These are phyloP conservation scores for Trichoderma brevicompactum DNA, from an alignment of 2,329 filamentous ascomycete species.

Conservation along the genomic window DNA sequence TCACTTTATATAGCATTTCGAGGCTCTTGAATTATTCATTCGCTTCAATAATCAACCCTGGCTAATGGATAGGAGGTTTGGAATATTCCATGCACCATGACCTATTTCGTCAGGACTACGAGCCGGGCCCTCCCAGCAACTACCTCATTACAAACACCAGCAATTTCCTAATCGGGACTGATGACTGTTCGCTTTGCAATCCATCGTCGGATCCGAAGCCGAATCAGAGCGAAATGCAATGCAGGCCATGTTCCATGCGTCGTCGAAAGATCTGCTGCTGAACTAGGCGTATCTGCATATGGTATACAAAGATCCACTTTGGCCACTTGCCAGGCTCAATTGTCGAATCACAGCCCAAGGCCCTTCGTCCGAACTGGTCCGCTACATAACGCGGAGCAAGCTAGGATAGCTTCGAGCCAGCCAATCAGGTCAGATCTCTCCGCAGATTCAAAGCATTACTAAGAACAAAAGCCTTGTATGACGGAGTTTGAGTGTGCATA, in stretches of 20 bases:
- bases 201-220: neutral
- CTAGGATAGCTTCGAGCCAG: neutral
- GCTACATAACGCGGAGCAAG: neutral
- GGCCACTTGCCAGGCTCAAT: neutral
- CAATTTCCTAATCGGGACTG: neutral
- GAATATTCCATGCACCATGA: neutral
- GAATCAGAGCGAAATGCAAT: neutral
- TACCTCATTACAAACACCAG: neutral
- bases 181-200: neutral
- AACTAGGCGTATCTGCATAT: too few relatives aligned
- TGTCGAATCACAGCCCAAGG: neutral
- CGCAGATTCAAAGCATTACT: neutral
- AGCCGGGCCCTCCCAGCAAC: neutral
- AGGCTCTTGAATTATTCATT: neutral
- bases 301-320: neutral
- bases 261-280: too few relatives aligned
- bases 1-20: conserved; percentile 2
- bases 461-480: too few relatives aligned
- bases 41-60: neutral
- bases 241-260: too few relatives aligned
- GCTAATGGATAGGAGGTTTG: neutral
- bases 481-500: too few relatives aligned
- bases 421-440: neutral
- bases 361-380: conserved; percentile 22
- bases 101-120: neutral